Conservation (phyloP, 2,329 filamentous ascomycete genomes). For the Cladobotryum protrusum region DNA sequence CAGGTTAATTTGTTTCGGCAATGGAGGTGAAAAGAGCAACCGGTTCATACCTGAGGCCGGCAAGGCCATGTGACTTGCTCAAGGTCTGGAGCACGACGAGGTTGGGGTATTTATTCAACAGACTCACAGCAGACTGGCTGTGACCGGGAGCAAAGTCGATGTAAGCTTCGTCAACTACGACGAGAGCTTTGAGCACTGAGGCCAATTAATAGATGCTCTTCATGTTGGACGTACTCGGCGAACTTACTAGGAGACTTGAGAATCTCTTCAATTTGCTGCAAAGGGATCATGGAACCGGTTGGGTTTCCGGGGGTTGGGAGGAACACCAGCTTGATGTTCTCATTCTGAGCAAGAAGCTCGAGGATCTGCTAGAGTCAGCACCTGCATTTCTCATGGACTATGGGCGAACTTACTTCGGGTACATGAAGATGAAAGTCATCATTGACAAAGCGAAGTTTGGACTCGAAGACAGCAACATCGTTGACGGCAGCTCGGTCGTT, state of each 20-base stretch:
- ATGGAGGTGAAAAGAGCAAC: too few species aligned
- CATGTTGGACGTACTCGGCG: background rate
- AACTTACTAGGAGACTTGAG: background rate
- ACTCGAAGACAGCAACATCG: background rate
- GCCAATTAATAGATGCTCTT: background rate
- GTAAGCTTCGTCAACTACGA: background rate
- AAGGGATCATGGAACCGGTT: background rate
- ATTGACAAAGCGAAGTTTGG: background rate
- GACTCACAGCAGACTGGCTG: background rate
- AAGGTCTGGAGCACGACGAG: background rate
- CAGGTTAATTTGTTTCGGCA: too few species aligned
- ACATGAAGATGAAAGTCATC: background rate
- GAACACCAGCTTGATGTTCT: background rate
- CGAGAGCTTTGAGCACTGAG: background rate
- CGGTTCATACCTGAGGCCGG: background rate
- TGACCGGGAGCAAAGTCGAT: background rate
- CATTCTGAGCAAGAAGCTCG: background rate
- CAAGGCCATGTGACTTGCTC: background rate
- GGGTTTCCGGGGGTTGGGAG: background rate
- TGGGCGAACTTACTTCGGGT: too few species aligned
- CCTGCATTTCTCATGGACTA: too few species aligned
- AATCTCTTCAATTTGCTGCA: background rate
- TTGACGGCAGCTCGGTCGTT: background rate
- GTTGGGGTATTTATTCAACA: background rate
- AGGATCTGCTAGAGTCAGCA: background rate